These are phyloP conservation scores for Nissolia schottii DNA, from an alignment of 306 rosid species.

Conservation along the genomic window DNA sequence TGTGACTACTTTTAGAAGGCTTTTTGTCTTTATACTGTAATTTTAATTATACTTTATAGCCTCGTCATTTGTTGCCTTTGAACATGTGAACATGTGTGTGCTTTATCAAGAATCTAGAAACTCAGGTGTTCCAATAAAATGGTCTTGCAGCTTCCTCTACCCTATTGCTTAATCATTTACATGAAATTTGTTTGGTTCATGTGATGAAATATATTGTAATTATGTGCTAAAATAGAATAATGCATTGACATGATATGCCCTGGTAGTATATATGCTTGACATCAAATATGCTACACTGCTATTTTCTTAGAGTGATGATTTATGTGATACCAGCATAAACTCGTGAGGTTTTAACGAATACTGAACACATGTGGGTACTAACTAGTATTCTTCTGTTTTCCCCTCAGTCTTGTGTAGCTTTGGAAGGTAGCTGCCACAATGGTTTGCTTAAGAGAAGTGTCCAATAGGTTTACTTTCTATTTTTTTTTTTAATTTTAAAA, in stretches of 20 bases:
- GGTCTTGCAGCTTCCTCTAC: conserved; percentile 6
- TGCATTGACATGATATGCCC: conserved; percentile 1
- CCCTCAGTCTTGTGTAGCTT: not conserved
- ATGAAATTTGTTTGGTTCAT: not conserved
- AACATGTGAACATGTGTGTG: not conserved
- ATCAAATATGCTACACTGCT: not conserved
- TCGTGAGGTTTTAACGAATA: not conserved
- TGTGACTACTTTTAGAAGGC: not conserved
- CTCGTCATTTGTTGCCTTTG: conserved; percentile 1
- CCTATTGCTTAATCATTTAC: not conserved
- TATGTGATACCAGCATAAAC: not conserved
- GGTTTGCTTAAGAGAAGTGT: not conserved
- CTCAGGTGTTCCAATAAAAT: not conserved
- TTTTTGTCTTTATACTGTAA: not conserved
- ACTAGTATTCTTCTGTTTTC: not conserved
- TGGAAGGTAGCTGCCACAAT: conserved; percentile 5
- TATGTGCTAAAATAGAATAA: conserved; percentile 6
- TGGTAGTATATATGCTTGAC: conserved; percentile 1
- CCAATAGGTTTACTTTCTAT: not conserved
- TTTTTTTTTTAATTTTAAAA: no score
- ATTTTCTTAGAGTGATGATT: not conserved
- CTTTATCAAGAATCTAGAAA: conserved; percentile 3
- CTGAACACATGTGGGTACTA: not conserved
- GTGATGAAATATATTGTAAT: not conserved
- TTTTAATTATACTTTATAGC: not conserved